Evolutionary conservation across 2,329 filamentous ascomycete species (phyloP).

Genomic region (Aspergillus unguis): DNA sequence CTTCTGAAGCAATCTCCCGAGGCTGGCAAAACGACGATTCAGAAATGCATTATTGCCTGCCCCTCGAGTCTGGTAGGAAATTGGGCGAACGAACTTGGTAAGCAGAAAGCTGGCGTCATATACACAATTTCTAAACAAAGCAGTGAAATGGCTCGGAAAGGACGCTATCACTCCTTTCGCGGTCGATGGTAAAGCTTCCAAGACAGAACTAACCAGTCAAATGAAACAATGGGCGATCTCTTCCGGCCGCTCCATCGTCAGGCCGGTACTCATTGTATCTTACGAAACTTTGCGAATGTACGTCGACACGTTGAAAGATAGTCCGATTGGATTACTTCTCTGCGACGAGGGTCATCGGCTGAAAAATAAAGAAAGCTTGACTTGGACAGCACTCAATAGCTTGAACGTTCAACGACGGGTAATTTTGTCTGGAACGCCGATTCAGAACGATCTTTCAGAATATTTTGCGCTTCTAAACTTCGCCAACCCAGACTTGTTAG

Average conservation of each 20-base stretch:
- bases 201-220: constrained; percentile 86
- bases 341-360: constrained; percentile 96
- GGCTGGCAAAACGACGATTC: constrained; percentile 87
- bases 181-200: constrained; percentile 92
- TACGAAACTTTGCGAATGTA: constrained; percentile 94
- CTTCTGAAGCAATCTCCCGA: constrained; percentile 92
- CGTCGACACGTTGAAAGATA: constrained; percentile 82
- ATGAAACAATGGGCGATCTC: constrained; percentile 93
- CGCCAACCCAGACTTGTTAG: constrained; percentile 88
- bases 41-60: constrained; percentile 95
- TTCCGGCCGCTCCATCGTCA: constrained; percentile 80
- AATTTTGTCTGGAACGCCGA: constrained; percentile 93
- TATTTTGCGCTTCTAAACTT: constrained; percentile 97
- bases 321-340: constrained; percentile 84
- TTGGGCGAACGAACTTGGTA: constrained; percentile 86
- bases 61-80: constrained; percentile 95
- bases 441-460: constrained; percentile 97
- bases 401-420: constrained; percentile 88
- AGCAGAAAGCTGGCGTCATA: constrained; percentile 8
- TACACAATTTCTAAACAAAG: constrained; percentile 18
- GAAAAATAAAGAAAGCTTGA: constrained; percentile 95
- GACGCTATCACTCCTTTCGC: constrained; percentile 91
- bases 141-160: constrained; percentile 87
- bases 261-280: constrained; percentile 94
- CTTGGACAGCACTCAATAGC: constrained; percentile 84